Evolutionary conservation across 1,284 basidiomycete species (phyloP).

Genomic region (Kwoniella shivajii): DNA sequence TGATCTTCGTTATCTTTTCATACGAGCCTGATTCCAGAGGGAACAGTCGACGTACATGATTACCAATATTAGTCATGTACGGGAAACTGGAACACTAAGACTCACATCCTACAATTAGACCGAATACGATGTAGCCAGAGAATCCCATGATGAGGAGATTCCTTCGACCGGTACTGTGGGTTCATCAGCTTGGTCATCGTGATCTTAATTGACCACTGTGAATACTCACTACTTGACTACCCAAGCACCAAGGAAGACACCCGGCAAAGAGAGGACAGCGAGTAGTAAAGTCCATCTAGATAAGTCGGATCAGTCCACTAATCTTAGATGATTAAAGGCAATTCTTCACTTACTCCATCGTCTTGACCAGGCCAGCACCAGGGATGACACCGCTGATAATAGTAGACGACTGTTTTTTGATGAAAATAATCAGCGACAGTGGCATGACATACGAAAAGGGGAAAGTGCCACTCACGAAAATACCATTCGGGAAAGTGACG

Average conservation of each 20-base stretch:
- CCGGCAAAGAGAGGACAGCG: conserved; percentile 68
- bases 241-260: conserved; percentile 63
- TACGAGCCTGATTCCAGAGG: conserved; percentile 54
- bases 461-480: conserved; percentile 7
- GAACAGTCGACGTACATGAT: not conserved
- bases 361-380: conserved; percentile 61
- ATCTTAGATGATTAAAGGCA: not conserved
- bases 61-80: not conserved
- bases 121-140: conserved; percentile 70
- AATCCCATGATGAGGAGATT: conserved; percentile 69
- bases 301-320: not conserved
- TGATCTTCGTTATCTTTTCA: conserved; percentile 66
- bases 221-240: conserved; percentile 64
- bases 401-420: conserved; percentile 56
- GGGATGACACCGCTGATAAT: conserved; percentile 66
- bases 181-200: conserved; percentile 10
- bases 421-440: not conserved
- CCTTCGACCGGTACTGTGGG: conserved; percentile 26
- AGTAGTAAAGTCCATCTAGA: conserved; percentile 74
- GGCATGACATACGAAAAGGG: not conserved
- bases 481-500: conserved; percentile 69
- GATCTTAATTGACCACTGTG: no score
- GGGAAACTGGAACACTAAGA: not conserved
- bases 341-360: conserved; percentile 40
- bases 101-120: conserved; percentile 66